A percentile compares a stretch with the other conserved stretches of the same genome.
Evolutionary conservation across 2,329 filamentous ascomycete species (phyloP).

Genomic region (Coniochaeta sp.): DNA sequence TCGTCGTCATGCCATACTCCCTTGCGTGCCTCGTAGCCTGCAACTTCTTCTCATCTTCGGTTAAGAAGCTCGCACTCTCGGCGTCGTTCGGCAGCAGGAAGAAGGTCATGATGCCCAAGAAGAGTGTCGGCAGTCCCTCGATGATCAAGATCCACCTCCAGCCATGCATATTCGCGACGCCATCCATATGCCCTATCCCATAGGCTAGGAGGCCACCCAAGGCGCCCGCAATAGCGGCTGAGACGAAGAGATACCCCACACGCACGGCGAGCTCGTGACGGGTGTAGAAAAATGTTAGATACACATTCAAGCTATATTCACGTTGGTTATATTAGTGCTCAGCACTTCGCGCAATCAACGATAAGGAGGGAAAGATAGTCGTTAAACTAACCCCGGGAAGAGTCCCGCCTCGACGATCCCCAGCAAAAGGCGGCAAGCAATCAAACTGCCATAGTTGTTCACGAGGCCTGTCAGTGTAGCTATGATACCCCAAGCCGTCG

Average conservation of each 20-base stretch:
- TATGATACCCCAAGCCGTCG: constrained; percentile 57
- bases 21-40: constrained; percentile 27
- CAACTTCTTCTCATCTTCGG: constrained; percentile 46
- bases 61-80: constrained; percentile 54
- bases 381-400: constrained; percentile 46
- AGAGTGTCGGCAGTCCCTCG: constrained; percentile 35
- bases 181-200: constrained; percentile 66
- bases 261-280: constrained; percentile 65
- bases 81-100: constrained; percentile 54
- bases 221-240: constrained; percentile 62
- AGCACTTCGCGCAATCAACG: background rate
- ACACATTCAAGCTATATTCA: constrained; percentile 42
- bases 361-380: background rate
- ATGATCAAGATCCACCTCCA: constrained; percentile 69
- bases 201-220: constrained; percentile 67
- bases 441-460: constrained; percentile 53
- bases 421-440: constrained; percentile 63
- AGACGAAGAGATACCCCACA: constrained; percentile 66
- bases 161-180: constrained; percentile 52
- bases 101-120: constrained; percentile 47
- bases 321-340: background rate
- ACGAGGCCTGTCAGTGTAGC: constrained; percentile 64
- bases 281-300: constrained; percentile 71
- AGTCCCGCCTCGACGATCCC: constrained; percentile 63
- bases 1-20: constrained; percentile 40